A percentile compares a stretch with the other conserved stretches of the same genome.
Conservation (phyloP, 2,329 filamentous ascomycete genomes). For the Colletotrichum paranaense region DNA sequence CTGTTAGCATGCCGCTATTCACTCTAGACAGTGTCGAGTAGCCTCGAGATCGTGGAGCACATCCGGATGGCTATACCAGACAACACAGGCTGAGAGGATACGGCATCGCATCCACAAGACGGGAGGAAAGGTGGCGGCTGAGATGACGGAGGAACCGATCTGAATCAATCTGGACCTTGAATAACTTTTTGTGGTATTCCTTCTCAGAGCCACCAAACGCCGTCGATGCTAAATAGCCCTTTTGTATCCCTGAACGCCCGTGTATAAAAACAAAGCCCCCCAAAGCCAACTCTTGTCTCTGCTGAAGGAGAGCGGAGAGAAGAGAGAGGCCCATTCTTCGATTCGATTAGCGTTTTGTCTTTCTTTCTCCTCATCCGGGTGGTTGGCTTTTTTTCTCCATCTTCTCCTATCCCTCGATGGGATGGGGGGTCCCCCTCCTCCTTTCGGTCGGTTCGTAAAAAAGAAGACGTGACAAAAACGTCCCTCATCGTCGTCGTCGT, state of each 20-base stretch:
- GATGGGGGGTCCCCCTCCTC: neutral
- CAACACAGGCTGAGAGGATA: neutral
- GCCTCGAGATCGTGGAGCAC: neutral
- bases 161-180: conserved; percentile 19
- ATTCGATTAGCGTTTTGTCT: conserved; percentile 30
- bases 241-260: conserved; percentile 35
- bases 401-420: neutral
- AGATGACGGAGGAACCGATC: conserved; percentile 23
- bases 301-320: neutral
- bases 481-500: neutral
- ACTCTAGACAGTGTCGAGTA: neutral
- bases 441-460: neutral
- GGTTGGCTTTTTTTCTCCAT: neutral
- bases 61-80: neutral
- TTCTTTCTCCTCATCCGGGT: neutral
- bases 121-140: conserved; percentile 25
- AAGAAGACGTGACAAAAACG: neutral
- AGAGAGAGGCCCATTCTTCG: conserved; percentile 15
- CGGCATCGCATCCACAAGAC: neutral
- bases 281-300: neutral
- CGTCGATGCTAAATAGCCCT: conserved; percentile 35
- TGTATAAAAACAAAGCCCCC: neutral
- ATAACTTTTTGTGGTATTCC: conserved; percentile 34
- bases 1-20: neutral
- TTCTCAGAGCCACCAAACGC: conserved; percentile 36